Percentiles rank a stretch among this genome's conserved stretches.
Evolutionary conservation across 2,329 filamentous ascomycete genomes (phyloP).

Genomic region (Phoma sp.): DNA sequence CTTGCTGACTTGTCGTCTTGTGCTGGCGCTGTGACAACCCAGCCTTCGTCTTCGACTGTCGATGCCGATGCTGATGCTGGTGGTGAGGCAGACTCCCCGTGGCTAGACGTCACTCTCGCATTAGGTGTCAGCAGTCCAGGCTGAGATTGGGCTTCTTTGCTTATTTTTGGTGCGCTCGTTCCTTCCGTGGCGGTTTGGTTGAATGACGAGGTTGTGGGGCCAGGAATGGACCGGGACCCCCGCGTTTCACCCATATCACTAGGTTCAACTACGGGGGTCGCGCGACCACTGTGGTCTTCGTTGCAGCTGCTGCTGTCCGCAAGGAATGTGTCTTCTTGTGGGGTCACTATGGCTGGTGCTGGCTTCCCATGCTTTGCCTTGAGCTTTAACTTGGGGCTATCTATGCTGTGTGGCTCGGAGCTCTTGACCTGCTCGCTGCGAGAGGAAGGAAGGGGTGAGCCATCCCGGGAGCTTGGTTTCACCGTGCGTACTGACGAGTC

Average conservation of each 20-base stretch:
- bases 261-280: slow-evolving; percentile 36
- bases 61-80: slow-evolving; percentile 35
- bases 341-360: slow-evolving; percentile 23
- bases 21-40: slow-evolving; percentile 43
- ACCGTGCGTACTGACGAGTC: slow-evolving; percentile 75
- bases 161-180: slow-evolving; percentile 30
- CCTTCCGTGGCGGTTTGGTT: slow-evolving; percentile 25
- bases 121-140: slow-evolving; percentile 33
- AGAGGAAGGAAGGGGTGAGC: slow-evolving; percentile 30
- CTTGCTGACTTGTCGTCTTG: slow-evolving; percentile 28
- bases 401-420: slow-evolving; percentile 27
- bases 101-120: slow-evolving; percentile 22
- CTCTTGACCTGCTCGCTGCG: slow-evolving; percentile 36
- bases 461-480: slow-evolving; percentile 53
- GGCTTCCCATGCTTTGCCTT: slow-evolving; percentile 47
- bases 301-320: slow-evolving; percentile 61
- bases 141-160: slow-evolving; percentile 35
- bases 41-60: slow-evolving; percentile 45
- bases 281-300: slow-evolving; percentile 51
- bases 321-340: slow-evolving; percentile 57
- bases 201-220: slow-evolving; percentile 38
- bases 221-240: slow-evolving; percentile 35
- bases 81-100: slow-evolving; percentile 26
- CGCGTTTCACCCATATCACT: slow-evolving; percentile 38
- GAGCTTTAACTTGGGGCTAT: slow-evolving; percentile 49